phyloP scores from a whole-genome alignment of 371 early-diverging fungal genomes.

The Lichtheimia ramosa region DNA sequence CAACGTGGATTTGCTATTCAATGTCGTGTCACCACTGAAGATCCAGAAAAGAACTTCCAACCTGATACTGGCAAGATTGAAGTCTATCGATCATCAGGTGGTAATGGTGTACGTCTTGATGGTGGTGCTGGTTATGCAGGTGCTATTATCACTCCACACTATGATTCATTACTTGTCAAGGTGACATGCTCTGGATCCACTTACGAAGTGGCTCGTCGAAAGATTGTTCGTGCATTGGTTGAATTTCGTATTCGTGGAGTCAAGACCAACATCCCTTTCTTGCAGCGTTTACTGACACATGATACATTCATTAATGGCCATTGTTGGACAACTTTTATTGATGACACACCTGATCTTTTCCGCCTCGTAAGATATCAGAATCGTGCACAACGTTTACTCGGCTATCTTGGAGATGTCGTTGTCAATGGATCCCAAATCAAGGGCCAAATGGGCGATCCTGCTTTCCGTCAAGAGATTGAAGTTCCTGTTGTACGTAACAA shows the following conservation, averaged over 20 bases:
- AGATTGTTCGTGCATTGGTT: constrained; percentile 83
- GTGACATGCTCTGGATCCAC: constrained; percentile 84
- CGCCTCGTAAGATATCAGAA: constrained; percentile 71
- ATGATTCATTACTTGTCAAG: constrained; percentile 96
- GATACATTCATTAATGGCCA: constrained; percentile 73
- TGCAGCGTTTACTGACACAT: constrained; percentile 83
- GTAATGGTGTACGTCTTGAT: constrained; percentile 90
- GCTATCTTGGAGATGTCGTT: constrained; percentile 86
- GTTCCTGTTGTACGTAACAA: constrained; percentile 57
- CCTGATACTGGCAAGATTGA: constrained; percentile 95
- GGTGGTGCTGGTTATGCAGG: constrained; percentile 90
- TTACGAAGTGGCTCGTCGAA: constrained; percentile 86
- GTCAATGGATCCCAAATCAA: constrained; percentile 92
- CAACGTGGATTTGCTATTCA: constrained; percentile 90
- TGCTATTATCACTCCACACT: constrained; percentile 90
- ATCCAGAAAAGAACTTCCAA: constrained; percentile 84
- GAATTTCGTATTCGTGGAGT: constrained; percentile 96
- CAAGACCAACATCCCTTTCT: constrained; percentile 94
- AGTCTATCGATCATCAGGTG: constrained; percentile 87
- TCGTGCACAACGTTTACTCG: constrained; percentile 86
- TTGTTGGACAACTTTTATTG: constrained; percentile 96
- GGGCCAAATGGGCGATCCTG: constrained; percentile 80
- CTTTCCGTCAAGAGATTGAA: constrained; percentile 58
- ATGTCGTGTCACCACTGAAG: constrained; percentile 95
- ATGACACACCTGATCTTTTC: constrained; percentile 91